A percentile compares a stretch with the other conserved stretches of the same genome.
Conservation (phyloP, 495 filamentous ascomycete genomes). For the Pseudomonodictys pantanalensis region DNA sequence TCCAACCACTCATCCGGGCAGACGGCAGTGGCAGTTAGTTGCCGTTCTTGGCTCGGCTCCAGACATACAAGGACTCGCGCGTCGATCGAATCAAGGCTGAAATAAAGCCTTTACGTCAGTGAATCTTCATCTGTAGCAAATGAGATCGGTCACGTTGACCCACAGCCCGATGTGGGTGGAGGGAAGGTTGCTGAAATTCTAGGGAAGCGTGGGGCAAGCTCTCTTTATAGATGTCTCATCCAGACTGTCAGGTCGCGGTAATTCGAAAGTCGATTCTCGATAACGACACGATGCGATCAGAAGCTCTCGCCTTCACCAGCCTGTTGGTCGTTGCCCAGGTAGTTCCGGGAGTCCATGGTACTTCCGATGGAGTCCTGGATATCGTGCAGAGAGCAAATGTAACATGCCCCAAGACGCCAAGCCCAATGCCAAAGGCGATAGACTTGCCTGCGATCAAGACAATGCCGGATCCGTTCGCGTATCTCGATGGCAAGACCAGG, state of each 20-base stretch:
- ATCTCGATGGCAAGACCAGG: constrained; percentile 49
- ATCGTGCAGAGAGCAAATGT: constrained; percentile 19
- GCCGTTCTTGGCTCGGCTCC: not conserved
- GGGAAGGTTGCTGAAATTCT: no score
- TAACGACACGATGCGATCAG: constrained; percentile 19
- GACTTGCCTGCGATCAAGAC: constrained; percentile 32
- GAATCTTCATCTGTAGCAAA: no score
- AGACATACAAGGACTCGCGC: not conserved
- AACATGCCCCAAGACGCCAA: constrained; percentile 25
- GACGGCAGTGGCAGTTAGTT: not conserved
- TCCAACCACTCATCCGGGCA: not conserved
- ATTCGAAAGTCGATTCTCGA: not conserved
- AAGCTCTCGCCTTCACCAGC: not conserved
- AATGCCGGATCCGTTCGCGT: constrained; percentile 51
- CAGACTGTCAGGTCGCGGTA: not conserved
- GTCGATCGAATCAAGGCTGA: no score
- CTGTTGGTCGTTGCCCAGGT: constrained; percentile 3
- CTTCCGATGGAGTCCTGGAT: constrained; percentile 12
- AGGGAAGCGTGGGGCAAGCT: no score
- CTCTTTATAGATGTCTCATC: not conserved
- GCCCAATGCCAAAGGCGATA: constrained; percentile 26
- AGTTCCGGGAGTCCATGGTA: constrained; percentile 4
- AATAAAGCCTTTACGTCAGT: no score
- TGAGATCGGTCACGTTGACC: no score
- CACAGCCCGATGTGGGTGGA: no score